A percentile compares a stretch with the other conserved stretches of the same genome.
Conservation (phyloP, 441 rosid genomes). For the Populus hybrid region DNA sequence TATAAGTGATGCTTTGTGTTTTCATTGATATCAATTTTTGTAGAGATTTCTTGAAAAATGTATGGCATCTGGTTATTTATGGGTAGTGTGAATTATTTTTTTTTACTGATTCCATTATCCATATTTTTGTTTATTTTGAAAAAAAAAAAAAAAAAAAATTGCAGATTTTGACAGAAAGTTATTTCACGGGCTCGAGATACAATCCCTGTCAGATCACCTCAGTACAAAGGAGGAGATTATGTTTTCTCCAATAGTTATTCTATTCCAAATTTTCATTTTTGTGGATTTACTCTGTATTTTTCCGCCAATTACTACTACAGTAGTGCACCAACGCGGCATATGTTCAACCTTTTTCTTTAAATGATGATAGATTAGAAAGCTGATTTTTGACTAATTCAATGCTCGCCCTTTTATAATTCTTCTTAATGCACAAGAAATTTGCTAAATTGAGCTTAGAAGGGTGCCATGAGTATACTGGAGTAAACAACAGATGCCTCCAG, state of each 20-base stretch:
- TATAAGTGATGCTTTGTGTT: not conserved
- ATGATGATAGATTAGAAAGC: too few species aligned
- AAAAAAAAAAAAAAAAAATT: too few species aligned
- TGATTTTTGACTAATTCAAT: too few species aligned
- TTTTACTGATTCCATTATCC: not conserved
- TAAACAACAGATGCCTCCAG: too few species aligned
- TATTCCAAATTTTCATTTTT: not conserved
- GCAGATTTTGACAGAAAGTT: conserved; percentile 93
- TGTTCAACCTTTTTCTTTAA: too few species aligned
- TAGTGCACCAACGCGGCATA: not conserved
- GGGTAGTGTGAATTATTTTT: not conserved
- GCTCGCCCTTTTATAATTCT: too few species aligned
- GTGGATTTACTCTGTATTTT: not conserved
- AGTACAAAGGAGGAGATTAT: conserved; percentile 89
- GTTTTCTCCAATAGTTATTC: too few species aligned
- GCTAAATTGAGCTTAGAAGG: too few species aligned
- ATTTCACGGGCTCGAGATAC: conserved; percentile 72
- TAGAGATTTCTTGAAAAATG: not conserved
- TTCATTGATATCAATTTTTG: not conserved
- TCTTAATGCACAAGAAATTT: too few species aligned
- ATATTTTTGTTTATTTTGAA: conserved; percentile 4
- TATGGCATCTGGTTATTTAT: not conserved
- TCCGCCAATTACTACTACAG: not conserved
- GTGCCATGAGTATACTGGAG: too few species aligned
- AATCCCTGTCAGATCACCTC: conserved; percentile 65